Percentiles rank a stretch among this genome's conserved stretches.
Conservation (phyloP, 1,284 basidiomycete species). For the Xerocomus cyaneibrunnescens region DNA sequence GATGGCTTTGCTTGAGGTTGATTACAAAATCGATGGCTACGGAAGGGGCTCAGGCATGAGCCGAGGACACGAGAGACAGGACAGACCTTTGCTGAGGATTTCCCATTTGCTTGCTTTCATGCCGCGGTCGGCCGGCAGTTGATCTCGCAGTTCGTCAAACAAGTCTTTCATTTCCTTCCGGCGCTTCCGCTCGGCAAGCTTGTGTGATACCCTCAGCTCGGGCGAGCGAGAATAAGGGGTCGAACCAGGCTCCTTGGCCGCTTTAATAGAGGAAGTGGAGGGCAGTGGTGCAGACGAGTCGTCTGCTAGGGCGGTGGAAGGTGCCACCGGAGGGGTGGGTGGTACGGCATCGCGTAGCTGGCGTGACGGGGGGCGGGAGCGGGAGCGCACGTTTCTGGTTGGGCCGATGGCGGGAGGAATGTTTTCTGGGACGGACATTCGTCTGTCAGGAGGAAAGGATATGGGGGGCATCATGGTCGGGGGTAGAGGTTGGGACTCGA, state of each 20-base stretch:
- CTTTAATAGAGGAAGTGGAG: conserved; percentile 27
- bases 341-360: conserved; percentile 47
- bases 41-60: conserved; percentile 13
- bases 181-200: conserved; percentile 91
- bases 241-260: conserved; percentile 48
- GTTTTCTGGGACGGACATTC: conserved; percentile 70
- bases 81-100: conserved; percentile 86
- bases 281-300: conserved; percentile 40
- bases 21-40: conserved; percentile 86
- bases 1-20: conserved; percentile 71
- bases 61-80: background rate
- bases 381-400: conserved; percentile 57
- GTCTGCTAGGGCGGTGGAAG: conserved; percentile 39
- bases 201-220: conserved; percentile 90
- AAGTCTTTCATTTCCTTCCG: conserved; percentile 98
- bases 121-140: conserved; percentile 85
- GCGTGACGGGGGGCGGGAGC: conserved; percentile 71
- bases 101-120: conserved; percentile 98
- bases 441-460: conserved; percentile 59
- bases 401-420: conserved; percentile 45
- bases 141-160: conserved; percentile 91
- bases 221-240: conserved; percentile 93
- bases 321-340: conserved; percentile 35
- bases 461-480: conserved; percentile 56
- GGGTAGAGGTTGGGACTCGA: conserved; percentile 39